Base-by-base conservation (phyloP, 2,329 filamentous ascomycete genomes). In the Aphanocladium album region DNA sequence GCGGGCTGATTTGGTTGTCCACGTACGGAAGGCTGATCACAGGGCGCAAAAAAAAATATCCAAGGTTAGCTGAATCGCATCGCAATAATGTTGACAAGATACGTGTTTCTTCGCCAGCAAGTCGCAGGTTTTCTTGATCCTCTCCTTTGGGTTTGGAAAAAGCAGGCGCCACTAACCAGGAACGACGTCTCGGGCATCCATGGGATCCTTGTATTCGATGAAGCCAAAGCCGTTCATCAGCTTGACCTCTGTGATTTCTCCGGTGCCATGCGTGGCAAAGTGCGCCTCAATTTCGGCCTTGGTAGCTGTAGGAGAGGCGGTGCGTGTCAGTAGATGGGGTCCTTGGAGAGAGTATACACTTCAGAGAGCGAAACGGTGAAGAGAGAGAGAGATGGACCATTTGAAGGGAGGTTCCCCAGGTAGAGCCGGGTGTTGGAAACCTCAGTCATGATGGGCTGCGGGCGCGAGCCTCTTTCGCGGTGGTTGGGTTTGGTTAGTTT, bases 181-280 rank as follows among this genome's bases (percentile, higher is more conserved):
- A 72, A 99, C 95, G 66, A 99, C 93, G 79, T 99, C 95, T 73
- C 93, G 90, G 68, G 95, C 95, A 80, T 99, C 95, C 89, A 97
- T 91, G 62, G 92, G 87, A 80, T 98, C 95, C 78, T 97, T 96
- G 79, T 98, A 99, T 78, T 99, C 95, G 74, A 99, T 96, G 82
- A 99, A 99, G 75, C 95, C 95, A 74, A 99, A 99, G 72, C 95
- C 95, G 75, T 96, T 98, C 95, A 99, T 99, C 66, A 99, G 87
- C 83, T 99, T 99, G 80, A 99, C 93, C 81, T 99, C 95, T 68
- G 90, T 95, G 74, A 99, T 98, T 76, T 96, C 92, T 76, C 95
- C 95, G 69, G 92, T 93, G 74, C 93, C 95, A 87, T 97, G 92
- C 72, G 88, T 91, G 75, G 89, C 89, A 80, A 99, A 99, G 78